Conservation (phyloP, 1,284 basidiomycete species). For the Malassezia cuniculi region DNA sequence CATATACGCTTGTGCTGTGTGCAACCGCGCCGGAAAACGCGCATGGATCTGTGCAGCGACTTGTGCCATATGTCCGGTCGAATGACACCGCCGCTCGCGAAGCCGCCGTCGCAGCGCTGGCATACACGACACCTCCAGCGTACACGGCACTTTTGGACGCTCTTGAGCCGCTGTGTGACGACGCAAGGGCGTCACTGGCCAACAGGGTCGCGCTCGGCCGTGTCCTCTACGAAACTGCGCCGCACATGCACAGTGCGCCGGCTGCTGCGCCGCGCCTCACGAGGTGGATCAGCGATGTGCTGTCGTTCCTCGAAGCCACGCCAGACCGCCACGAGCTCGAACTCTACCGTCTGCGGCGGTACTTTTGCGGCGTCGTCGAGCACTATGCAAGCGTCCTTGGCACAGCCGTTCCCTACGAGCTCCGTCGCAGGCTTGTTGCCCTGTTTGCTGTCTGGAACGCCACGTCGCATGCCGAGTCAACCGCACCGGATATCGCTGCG, state of each 20-base stretch:
- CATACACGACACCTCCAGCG: neutral
- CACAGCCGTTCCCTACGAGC: conserved; percentile 60
- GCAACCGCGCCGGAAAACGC: conserved; percentile 1
- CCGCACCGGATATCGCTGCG: conserved; percentile 58
- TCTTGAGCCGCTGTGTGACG: neutral
- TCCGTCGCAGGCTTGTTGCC: conserved; percentile 67
- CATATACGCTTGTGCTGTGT: conserved; percentile 6
- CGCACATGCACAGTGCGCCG: neutral
- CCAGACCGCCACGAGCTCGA: conserved; percentile 59
- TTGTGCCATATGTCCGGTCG: conserved; percentile 6
- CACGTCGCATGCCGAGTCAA: conserved; percentile 62
- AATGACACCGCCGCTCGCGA: conserved; percentile 7
- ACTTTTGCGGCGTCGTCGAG: conserved; percentile 78
- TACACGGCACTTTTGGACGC: neutral
- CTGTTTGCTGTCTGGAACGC: conserved; percentile 86
- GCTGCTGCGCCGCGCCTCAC: conserved; percentile 8
- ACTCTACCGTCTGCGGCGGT: conserved; percentile 64
- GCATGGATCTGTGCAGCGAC: conserved; percentile 1
- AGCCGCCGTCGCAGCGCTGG: conserved; percentile 6
- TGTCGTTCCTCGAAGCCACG: conserved; percentile 57
- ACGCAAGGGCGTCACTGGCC: neutral
- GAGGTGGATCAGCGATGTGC: conserved; percentile 69
- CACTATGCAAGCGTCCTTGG: conserved; percentile 67
- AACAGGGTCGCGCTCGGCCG: neutral
- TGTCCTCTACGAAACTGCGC: conserved; percentile 5